phyloP scores from a whole-genome alignment of 1,284 basidiomycete genomes.

The Laetiporus sulphureus region DNA sequence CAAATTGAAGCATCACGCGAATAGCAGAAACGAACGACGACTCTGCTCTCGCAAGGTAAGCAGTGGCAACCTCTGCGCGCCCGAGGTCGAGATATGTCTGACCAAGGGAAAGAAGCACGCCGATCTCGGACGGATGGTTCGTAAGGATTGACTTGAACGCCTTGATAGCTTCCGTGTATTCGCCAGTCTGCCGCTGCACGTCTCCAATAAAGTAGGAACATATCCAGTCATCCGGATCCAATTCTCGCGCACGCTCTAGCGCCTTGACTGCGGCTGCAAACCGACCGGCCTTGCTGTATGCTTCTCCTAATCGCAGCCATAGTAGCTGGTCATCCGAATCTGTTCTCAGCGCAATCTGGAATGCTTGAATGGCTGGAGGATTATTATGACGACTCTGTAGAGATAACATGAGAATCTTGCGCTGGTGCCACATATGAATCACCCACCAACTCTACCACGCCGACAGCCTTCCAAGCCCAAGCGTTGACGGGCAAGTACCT shows the following conservation, averaged over 20 bases:
- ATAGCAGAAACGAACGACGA: slow-evolving; percentile 63
- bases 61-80: slow-evolving; percentile 53
- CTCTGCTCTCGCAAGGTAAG: slow-evolving; percentile 74
- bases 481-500: slow-evolving; percentile 74
- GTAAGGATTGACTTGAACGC: slow-evolving; percentile 58
- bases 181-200: slow-evolving; percentile 77
- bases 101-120: slow-evolving; percentile 69
- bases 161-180: slow-evolving; percentile 68
- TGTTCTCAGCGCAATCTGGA: slow-evolving; percentile 85
- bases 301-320: slow-evolving; percentile 91
- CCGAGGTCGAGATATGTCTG: slow-evolving; percentile 75
- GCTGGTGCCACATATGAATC: not conserved
- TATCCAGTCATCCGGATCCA: slow-evolving; percentile 77
- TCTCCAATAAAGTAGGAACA: slow-evolving; percentile 83
- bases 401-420: not conserved
- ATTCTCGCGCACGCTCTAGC: slow-evolving; percentile 65
- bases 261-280: slow-evolving; percentile 90
- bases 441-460: slow-evolving; percentile 85
- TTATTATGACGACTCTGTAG: slow-evolving; percentile 71
- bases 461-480: slow-evolving; percentile 99
- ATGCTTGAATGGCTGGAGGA: slow-evolving; percentile 73
- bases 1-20: slow-evolving; percentile 44
- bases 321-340: slow-evolving; percentile 71
- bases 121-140: slow-evolving; percentile 56
- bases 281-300: slow-evolving; percentile 83